A percentile compares a stretch with the other conserved stretches of the same genome.
Conservation (phyloP, 2,329 filamentous ascomycete genomes). For the Didymellaceae sp. region DNA sequence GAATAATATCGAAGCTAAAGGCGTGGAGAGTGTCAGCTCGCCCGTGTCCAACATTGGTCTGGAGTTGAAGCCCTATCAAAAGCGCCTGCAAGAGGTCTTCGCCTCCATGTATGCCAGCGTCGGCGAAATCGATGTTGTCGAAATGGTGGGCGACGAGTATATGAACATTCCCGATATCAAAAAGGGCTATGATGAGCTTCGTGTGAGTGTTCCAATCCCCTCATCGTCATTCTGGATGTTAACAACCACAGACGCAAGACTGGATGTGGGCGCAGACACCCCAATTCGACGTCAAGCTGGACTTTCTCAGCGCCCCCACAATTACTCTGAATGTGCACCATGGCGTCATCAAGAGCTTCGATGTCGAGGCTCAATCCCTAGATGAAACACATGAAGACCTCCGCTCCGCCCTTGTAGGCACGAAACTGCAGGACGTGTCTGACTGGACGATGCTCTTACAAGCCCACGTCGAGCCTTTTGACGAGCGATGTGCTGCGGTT, state of each 20-base stretch:
- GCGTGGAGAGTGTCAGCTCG: constrained; percentile 90
- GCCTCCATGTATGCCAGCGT: constrained; percentile 65
- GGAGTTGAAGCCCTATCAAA: constrained; percentile 53
- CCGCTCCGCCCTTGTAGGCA: constrained; percentile 38
- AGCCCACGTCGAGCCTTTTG: constrained; percentile 21
- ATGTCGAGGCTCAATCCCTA: constrained; percentile 31
- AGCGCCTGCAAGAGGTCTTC: constrained; percentile 65
- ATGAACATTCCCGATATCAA: constrained; percentile 61
- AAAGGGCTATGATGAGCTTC: constrained; percentile 68
- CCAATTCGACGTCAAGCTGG: constrained; percentile 69
- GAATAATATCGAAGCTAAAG: constrained; percentile 77
- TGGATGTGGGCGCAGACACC: constrained; percentile 91
- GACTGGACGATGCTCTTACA: constrained; percentile 46
- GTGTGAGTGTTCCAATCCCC: constrained; percentile 51
- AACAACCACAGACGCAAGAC: constrained; percentile 61
- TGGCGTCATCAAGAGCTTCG: constrained; percentile 62
- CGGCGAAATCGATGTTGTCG: constrained; percentile 47
- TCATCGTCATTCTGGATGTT: constrained; percentile 24
- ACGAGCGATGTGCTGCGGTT: constrained; percentile 18
- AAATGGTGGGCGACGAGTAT: constrained; percentile 61
- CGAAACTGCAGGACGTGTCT: constrained; percentile 58
- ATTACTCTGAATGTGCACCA: constrained; percentile 52
- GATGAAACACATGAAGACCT: constrained; percentile 23
- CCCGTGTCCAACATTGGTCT: constrained; percentile 79
- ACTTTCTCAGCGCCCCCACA: constrained; percentile 56